Evolutionary conservation across 371 early-diverging fungal species (phyloP), one percentile per base, ranked within the genome.

Genomic region (Capillidium heterosporum): DNA sequence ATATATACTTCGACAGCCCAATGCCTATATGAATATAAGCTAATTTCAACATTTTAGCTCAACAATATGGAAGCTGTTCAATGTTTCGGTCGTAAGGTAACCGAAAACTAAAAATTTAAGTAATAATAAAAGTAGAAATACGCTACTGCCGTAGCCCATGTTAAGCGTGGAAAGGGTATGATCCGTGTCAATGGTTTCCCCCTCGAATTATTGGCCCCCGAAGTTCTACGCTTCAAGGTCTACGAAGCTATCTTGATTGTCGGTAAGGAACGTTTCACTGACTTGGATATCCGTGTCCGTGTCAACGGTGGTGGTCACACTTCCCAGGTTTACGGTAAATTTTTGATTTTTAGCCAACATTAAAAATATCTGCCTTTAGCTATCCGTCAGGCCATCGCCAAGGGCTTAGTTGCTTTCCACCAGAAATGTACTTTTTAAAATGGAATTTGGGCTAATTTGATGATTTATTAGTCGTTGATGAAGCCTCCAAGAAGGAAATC

Each of bases 381-480:
- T 65, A 91, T 96, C 79, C 95, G 99, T 71, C 99, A 99, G 79
- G 98, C 99, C 54, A 84, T 99, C 72, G 95, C 98, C 67, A 98
- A 98, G 85, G 85, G 92, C 57, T 82, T 99, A 67, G 92, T 99
- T 61, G 98, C 99, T 56, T 99, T 84, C 83, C 94, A 97, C 87
- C 98, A 99, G 70, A 99, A 96, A 81, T 93, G 75, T 75, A 63
- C 42, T 66, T 66, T 46, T 27, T 53, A 47, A 32, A 48, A n/a
- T 15, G 32, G 48, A 17, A 28, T 47, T 47, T 58, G 7, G n/a
- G n/a, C 13, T 0, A 31, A 43, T 8, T 23, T 57, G 7, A 7
- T 35, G 35, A 7, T 35, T 35, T n/a, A n/a, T 31, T 61, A 56
- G 73, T 66, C 73, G 91, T 95, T 63, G 99, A 99, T 77, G 99